These are phyloP conservation scores for Cryptococcus hybrid DNA, from an alignment of 1,284 basidiomycete species.

Conservation along the genomic window DNA sequence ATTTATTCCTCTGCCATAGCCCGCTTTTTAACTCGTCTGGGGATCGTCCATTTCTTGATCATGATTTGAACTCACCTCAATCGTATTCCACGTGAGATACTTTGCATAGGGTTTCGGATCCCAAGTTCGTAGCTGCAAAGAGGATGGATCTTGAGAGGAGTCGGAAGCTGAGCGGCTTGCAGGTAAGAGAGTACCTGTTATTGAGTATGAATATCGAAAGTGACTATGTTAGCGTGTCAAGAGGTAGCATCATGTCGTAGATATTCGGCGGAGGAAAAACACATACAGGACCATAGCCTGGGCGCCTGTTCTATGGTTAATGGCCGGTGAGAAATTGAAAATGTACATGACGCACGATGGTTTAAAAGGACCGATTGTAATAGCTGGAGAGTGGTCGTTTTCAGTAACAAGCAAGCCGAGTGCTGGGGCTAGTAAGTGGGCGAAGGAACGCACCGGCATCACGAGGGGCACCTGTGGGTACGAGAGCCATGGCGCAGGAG, in stretches of 20 bases:
- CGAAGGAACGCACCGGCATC: constrained; percentile 27
- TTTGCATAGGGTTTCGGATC: constrained; percentile 43
- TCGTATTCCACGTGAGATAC: constrained; percentile 40
- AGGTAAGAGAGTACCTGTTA: constrained; percentile 36
- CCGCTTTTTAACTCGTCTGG: not conserved
- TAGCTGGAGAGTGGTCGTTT: constrained; percentile 18
- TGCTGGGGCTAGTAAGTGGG: not conserved
- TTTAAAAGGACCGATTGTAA: constrained; percentile 45
- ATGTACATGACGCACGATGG: constrained; percentile 29
- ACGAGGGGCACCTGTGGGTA: constrained; percentile 23
- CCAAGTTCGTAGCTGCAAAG: constrained; percentile 43
- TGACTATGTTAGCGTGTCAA: too few relatives aligned
- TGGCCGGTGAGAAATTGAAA: not conserved
- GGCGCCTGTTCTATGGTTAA: constrained; percentile 27
- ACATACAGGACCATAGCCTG: constrained; percentile 42
- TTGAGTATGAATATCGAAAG: not conserved
- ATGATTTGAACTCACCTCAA: constrained; percentile 28
- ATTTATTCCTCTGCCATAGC: not conserved
- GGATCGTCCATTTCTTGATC: not conserved
- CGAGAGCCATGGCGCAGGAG: constrained; percentile 20
- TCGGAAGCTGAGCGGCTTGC: constrained; percentile 42
- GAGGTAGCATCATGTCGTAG: too few relatives aligned
- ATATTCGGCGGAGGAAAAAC: not conserved
- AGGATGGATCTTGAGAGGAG: constrained; percentile 44
- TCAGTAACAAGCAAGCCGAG: too few relatives aligned